Conservation (phyloP, 2,329 filamentous ascomycete genomes). For the Nannizziopsis barbatae region DNA sequence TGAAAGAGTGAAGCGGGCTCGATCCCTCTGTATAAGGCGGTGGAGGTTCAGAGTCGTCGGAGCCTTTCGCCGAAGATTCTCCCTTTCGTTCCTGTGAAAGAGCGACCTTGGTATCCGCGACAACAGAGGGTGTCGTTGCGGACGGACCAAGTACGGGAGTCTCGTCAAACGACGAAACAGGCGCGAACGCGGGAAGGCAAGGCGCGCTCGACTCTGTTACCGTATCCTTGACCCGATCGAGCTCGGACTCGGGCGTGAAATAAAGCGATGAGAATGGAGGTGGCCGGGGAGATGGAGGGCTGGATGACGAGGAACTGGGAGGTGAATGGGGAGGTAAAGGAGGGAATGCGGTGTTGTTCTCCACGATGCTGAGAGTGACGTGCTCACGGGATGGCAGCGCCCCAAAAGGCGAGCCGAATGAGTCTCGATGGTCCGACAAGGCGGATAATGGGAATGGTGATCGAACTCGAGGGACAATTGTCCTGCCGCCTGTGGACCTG, state of each 20-base stretch:
- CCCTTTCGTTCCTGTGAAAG: slow-evolving; percentile 73
- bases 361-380: slow-evolving; percentile 28
- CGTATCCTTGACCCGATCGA: slow-evolving; percentile 28
- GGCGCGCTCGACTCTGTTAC: slow-evolving; percentile 40
- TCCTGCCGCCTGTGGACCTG: not conserved
- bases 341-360: slow-evolving; percentile 28
- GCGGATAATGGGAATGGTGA: slow-evolving; percentile 14
- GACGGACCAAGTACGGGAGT: slow-evolving; percentile 35
- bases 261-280: slow-evolving; percentile 56
- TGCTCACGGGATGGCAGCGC: slow-evolving; percentile 31
- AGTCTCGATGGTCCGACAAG: slow-evolving; percentile 26
- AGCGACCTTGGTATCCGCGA: slow-evolving; percentile 71
- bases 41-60: slow-evolving; percentile 78
- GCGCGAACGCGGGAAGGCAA: slow-evolving; percentile 40
- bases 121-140: slow-evolving; percentile 38
- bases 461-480: not conserved
- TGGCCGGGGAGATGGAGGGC: slow-evolving; percentile 42
- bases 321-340: slow-evolving; percentile 33
- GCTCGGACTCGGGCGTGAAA: slow-evolving; percentile 37
- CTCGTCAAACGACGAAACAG: slow-evolving; percentile 42
- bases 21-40: slow-evolving; percentile 81
- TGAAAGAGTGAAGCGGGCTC: slow-evolving; percentile 83
- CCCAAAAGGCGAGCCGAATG: slow-evolving; percentile 33
- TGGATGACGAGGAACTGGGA: slow-evolving; percentile 31
- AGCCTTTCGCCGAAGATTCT: slow-evolving; percentile 58